Evolutionary conservation across 441 rosid genomes (phyloP), one percentile per base, ranked within the genome.

Genomic region (Erodium moschatum): DNA sequence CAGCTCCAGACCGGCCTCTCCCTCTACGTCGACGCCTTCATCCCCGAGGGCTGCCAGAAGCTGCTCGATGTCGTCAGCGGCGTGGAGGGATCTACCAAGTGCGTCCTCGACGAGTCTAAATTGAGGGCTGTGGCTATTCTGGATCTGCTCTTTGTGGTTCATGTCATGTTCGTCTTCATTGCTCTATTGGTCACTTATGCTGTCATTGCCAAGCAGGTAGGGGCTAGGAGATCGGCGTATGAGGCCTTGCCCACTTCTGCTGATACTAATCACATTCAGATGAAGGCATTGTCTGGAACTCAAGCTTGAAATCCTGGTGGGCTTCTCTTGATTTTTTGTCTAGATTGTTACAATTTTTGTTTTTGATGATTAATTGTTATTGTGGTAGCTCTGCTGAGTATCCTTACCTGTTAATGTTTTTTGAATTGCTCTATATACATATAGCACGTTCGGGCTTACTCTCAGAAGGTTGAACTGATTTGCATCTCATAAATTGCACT

Each of bases 41-140:
- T 94, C 16, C 99, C 99, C 0, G 94, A 89, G n/a, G 99, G 99
- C 0, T 94, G 97, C 60, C 97, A 94, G 48, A 76, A 78, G 69
- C 67, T 91, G 79, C 83, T 94, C 21, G 99, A 89, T 69, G 96
- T 94, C 54, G 80, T 81, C 40, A 78, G 80, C 2, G 94, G 96
- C 2, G 90, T 89, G 0, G 97, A 91, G 64, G 87, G 97, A 2
- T 91, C 97, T 0, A 94, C 97, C 1, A 77, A 83, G 69, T 94
- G 99, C 75, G 97, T 89, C 76, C 73, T 89, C 0, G 90, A 85
- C 44, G 97, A 87, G 65, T 87, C 96, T 1, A 81, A 80, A 80
- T 72, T 91, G 54, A 77, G 99, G 42, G 99, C 97, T 8, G 86
- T 85, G 64, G 91, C 99, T 0, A 77, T 95, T 11, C 80, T 95